Evolutionary conservation across 2,329 filamentous ascomycete genomes (phyloP).

Genomic region (Biscogniauxia marginata): DNA sequence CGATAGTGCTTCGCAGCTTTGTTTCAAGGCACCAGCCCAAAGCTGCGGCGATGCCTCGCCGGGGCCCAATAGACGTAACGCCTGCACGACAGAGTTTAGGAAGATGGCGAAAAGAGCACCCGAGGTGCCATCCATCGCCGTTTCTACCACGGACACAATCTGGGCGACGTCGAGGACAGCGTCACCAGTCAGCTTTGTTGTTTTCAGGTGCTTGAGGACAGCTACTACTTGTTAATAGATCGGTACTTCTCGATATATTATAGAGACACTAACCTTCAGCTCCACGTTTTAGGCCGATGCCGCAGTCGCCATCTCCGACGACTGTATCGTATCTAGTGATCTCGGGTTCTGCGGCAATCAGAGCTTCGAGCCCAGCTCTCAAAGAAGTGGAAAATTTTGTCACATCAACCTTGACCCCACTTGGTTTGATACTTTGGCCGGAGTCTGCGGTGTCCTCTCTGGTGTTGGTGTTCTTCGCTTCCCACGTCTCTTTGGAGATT

Average conservation of each 20-base stretch:
- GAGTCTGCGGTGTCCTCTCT: constrained; percentile 38
- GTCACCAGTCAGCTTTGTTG: constrained; percentile 48
- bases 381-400: constrained; percentile 50
- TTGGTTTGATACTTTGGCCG: constrained; percentile 38
- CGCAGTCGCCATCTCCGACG: constrained; percentile 88
- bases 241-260: neutral
- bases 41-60: constrained; percentile 40
- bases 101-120: constrained; percentile 75
- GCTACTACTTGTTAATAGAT: constrained; percentile 35
- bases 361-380: constrained; percentile 54
- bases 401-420: constrained; percentile 54
- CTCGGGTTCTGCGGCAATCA: constrained; percentile 68
- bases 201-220: constrained; percentile 48
- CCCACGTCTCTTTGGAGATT: constrained; percentile 63
- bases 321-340: constrained; percentile 75
- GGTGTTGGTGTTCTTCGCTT: constrained; percentile 50
- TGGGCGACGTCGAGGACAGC: constrained; percentile 51
- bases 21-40: constrained; percentile 66
- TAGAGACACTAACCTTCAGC: constrained; percentile 61
- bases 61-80: constrained; percentile 44
- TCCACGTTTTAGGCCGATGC: constrained; percentile 80
- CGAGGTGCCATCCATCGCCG: constrained; percentile 60
- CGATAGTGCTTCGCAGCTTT: constrained; percentile 68
- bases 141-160: constrained; percentile 56
- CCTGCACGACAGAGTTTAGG: constrained; percentile 77